Base-by-base conservation (phyloP, 805 yeast species). In the Osmozyma mogii region DNA sequence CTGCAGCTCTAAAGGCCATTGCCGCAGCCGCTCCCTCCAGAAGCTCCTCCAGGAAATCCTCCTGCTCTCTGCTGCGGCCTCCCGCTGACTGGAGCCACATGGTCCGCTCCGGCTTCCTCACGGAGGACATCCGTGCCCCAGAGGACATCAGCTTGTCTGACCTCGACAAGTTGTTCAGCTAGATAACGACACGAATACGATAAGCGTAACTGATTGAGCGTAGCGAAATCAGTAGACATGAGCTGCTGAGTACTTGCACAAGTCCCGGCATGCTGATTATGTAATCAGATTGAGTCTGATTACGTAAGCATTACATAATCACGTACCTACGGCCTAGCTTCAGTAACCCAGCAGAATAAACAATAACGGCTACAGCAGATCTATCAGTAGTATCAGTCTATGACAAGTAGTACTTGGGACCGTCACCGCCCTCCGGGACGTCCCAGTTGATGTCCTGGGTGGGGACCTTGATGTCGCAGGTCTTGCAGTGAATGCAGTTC, bases 341-440 rank as follows among this genome's bases (percentile, higher is more conserved):
- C n/a, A n/a, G n/a, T n/a, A n/a, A n/a, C n/a, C n/a, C n/a, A n/a
- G n/a, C n/a, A n/a, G n/a, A n/a, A n/a, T n/a, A n/a, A n/a, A n/a
- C n/a, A n/a, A n/a, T n/a, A n/a, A n/a, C n/a, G n/a, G n/a, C n/a
- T n/a, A n/a, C n/a, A n/a, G n/a, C n/a, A n/a, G n/a, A n/a, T n/a
- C n/a, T n/a, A n/a, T n/a, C n/a, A n/a, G n/a, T n/a, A n/a, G n/a
- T n/a, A n/a, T n/a, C n/a, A n/a, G n/a, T n/a, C n/a, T n/a, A 79
- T 5, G 94, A 79, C 78, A 84, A 74, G 54, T 79, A 78, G 54
- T 92, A 92, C 56, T 92, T 92, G 34, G 98, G 98, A 9, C 98
- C 98, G 54, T 83, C 98, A 17, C 97, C 96, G 37, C 98, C 97
- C 63, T 92, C 97, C 6, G 98, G 98, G n/a, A 85, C 95, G 9